Base-by-base conservation (phyloP, 75 land plant genomes). In the Isoetes taiwanensis region DNA sequence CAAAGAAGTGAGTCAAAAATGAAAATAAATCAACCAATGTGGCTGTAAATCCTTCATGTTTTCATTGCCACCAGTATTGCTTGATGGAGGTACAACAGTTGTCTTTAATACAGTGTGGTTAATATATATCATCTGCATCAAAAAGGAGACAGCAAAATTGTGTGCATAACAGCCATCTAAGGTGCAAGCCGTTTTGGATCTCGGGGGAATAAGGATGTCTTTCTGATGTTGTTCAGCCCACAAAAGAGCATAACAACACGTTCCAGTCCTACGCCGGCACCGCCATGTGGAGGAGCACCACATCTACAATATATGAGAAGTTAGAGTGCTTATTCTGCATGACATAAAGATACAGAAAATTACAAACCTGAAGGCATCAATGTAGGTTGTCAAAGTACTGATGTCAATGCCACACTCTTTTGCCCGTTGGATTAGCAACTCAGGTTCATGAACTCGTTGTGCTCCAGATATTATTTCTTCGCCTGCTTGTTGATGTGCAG, bases 381-480 rank as follows among this genome's bases (percentile, higher is more conserved):
- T 77, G 54, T 89, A 89, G 20, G 78, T 77, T 43, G 80, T 75
- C 3, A 89, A 72, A 20, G 81, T 72, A 14, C 59, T 70, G 5
- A 82, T 76, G 65, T 89, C 86, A 59, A 89, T 82, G 4, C 90
- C 83, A 59, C 77, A 79, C 20, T 72, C 77, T 28, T 66, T 41
- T 24, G 86, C 86, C 26, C 81, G 85, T 17, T 46, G 48, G 16
- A 65, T 46, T 32, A 89, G 43, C 40, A 77, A 56, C 28, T 89
- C 96, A 39, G 83, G 80, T 0, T 58, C 74, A 59, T 89, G 96
- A 16, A 85, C 53, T 74, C 96, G 89, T 63, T 85, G 96, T 4
- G 90, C 86, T 6, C 96, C 96, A 12, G 96, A 89, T 1, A 89
- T 85, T 21, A 85, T 89, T 63, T 89, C 96, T 76, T 89, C 96